phyloP scores from a whole-genome alignment of 1,284 basidiomycete genomes.

The Cryptococcus neoformans region DNA sequence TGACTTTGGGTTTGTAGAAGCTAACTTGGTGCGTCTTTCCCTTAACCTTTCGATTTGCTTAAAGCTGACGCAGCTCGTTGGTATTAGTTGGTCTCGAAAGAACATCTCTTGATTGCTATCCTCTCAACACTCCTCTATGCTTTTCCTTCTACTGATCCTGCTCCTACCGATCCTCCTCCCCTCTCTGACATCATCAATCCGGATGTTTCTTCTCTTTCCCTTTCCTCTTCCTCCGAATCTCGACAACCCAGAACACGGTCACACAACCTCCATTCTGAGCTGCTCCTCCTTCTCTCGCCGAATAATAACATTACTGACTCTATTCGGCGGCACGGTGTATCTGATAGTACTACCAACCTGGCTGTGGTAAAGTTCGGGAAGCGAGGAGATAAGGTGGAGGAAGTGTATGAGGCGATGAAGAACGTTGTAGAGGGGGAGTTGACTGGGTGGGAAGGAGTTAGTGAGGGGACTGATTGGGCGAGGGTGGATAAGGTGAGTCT shows the following conservation, averaged over 20 bases:
- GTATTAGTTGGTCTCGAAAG: conserved; percentile 38
- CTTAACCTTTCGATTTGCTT: too few relatives aligned
- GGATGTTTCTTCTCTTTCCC: not conserved
- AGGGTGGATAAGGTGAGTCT: conserved; percentile 68
- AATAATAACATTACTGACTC: conserved; percentile 87
- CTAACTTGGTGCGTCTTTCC: conserved; percentile 53
- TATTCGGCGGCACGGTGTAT: conserved; percentile 76
- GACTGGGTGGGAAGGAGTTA: conserved; percentile 15
- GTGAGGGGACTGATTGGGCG: conserved; percentile 58
- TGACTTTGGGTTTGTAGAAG: conserved; percentile 87
- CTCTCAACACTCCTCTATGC: conserved; percentile 72
- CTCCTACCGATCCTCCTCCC: not conserved
- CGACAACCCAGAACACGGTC: conserved; percentile 29
- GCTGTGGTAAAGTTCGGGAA: conserved; percentile 67
- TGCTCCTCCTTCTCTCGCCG: conserved; percentile 76
- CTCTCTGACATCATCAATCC: not conserved
- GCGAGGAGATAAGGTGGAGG: conserved; percentile 42
- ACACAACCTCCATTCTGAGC: conserved; percentile 63
- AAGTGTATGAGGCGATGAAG: conserved; percentile 49
- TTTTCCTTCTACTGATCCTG: conserved; percentile 13
- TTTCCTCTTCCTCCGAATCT: not conserved
- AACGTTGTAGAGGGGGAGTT: conserved; percentile 44
- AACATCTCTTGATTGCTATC: conserved; percentile 74
- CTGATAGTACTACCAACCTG: conserved; percentile 63
- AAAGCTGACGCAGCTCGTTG: too few relatives aligned